Evolutionary conservation across 2,329 filamentous ascomycete species (phyloP), one percentile per base, ranked within the genome.

Genomic region (Emmonsiellopsis sp.): DNA sequence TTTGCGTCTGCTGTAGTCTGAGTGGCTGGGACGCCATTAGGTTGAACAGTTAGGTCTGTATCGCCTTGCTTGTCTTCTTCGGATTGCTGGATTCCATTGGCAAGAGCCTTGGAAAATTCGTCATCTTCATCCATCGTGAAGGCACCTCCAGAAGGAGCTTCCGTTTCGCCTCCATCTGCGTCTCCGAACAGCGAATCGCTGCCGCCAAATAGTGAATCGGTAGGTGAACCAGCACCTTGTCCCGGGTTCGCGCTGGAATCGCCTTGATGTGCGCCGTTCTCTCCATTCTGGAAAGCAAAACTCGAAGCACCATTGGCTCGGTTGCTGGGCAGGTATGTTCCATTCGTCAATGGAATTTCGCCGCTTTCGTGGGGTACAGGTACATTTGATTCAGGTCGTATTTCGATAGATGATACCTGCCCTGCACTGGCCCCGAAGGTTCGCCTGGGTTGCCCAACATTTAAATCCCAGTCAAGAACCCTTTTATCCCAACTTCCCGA

Each of bases 401-500:
- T 80, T 69, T 97, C 91, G 41, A 98, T 84, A 1, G 89, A 83
- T 2, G 89, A 93, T 55, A 97, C 90, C 66, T 98, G 93, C 5
- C 87, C 79, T 11, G 85, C 87, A 51, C 79, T 88, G 1, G 86
- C 85, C 46, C 85, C 83, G 63, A 93, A 98, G 4, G 80, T 79
- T 9, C 91, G 81, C 59, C 83, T 84, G 6, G 86, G 78, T 62
- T 86, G 79, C 0, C 93, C 93, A 1, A 83, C 93, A 63, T 97
- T 89, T 30, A 98, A 70, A 67, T 97, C 93, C 93, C 93, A 98
- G 66, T 97, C 91, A 51, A 90, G 81, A 0, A 97, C 85, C 15
- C 82, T 87, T 72, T 95, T 97, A 70, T 98, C 93, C 93, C 93
- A 98, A 67, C 90, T 92, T 3, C 93, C 93, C 35, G 90, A 96